Base-by-base conservation (phyloP, 2,329 filamentous ascomycete genomes). In the Cladophialophora psammophila region DNA sequence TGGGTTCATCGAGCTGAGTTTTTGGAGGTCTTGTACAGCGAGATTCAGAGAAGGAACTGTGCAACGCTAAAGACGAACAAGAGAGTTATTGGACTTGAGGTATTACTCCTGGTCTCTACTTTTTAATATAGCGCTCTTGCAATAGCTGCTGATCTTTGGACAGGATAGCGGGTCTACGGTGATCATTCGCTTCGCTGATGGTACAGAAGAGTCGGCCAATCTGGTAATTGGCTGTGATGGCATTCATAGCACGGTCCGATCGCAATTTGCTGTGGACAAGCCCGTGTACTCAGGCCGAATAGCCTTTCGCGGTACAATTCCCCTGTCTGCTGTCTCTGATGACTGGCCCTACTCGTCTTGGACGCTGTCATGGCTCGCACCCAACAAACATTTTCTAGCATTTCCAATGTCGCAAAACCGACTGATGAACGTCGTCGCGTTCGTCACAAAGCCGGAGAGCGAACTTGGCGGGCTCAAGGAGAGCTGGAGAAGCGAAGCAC, bases 1-100 rank as follows among this genome's bases (percentile, higher is more conserved):
- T 61, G 59, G 59, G 45, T 61, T 10, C 59, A 61, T 53, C 59
- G 59, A 12, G 59, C 59, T 20, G 59, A 61, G 59, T 54, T 61
- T 18, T 45, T 61, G 18, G 59, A 61, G 31, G 59, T 61, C 18
- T 18, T 61, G 35, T 40, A 53, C 32, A 38, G 36, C 20, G 59
- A 61, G 59, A 50, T 61, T 18, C 50, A 42, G 7, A 20, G 34
- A 7, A 54, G 48, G 10, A 31, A 53, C 34, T 61, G 59, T 53
- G 59, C 59, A 5, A 53, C 35, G 18, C 26, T 61, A 18, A 20
- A 61, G 26, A 53, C 48, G 34, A 54, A 53, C 26, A 54, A 61
- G 48, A 34, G 48, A 20, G 26, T 61, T 12, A 34, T 61, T 34
- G 34, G 35, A 13, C 59, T 61, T 13, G 45, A 54, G 59, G 59